A percentile compares a stretch with the other conserved stretches of the same genome.
phyloP scores from a whole-genome alignment of 768 basidiomycete genomes.

The Suillus clintonianus region DNA sequence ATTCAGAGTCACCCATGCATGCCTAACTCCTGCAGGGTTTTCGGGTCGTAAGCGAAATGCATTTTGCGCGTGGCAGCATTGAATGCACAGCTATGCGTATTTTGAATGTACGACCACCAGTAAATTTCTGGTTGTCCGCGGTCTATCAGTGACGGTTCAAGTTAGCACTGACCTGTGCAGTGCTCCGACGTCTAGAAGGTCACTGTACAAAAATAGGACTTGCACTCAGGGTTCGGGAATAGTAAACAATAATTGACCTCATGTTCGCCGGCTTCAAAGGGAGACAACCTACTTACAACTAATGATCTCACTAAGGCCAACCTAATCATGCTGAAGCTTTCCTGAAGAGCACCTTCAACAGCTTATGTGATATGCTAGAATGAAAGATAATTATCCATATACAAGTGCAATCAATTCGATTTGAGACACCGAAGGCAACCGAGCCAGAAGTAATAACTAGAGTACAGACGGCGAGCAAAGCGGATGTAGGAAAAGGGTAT shows the following conservation, averaged over 20 bases:
- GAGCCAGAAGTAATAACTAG: conserved; percentile 20
- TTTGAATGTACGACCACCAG: not conserved
- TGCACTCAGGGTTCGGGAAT: not conserved
- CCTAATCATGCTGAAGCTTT: not conserved
- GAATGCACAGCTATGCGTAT: too few relatives aligned
- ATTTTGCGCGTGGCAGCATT: not conserved
- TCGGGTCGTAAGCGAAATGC: not conserved
- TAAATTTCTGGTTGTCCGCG: not conserved
- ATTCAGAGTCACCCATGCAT: not conserved
- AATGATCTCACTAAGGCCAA: not conserved
- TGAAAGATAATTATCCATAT: conserved; percentile 15
- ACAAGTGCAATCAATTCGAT: conserved; percentile 19
- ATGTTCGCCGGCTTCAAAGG: not conserved
- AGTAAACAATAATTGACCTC: not conserved
- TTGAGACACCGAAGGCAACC: conserved; percentile 15
- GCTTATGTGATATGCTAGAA: not conserved
- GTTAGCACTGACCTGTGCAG: too few relatives aligned
- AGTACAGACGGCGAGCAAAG: conserved; percentile 29
- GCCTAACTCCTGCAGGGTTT: not conserved
- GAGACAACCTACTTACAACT: not conserved
- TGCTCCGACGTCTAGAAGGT: too few relatives aligned
- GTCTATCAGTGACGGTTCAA: not conserved
- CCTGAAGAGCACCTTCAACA: not conserved
- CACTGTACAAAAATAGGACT: not conserved
- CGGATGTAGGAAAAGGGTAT: conserved; percentile 26